These are phyloP conservation scores for Phytophthora sp. DNA, from an alignment of 352 stramenopile species.

Conservation along the genomic window DNA sequence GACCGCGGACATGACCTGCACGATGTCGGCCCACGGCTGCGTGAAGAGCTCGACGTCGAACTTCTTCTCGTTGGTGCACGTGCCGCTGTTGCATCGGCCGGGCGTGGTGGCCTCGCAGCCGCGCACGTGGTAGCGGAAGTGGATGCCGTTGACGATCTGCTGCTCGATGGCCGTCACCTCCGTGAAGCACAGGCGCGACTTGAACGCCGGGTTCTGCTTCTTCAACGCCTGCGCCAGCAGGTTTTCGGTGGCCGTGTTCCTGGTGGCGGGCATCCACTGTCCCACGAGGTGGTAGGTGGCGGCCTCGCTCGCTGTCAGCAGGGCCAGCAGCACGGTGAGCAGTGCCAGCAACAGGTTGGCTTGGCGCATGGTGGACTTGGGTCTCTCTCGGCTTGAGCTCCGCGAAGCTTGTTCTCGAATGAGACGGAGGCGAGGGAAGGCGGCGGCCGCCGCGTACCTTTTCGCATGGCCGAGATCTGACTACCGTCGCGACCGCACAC, in stretches of 20 bases:
- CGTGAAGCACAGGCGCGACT: constrained; percentile 46
- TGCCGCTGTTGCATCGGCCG: constrained; percentile 27
- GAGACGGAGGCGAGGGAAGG: constrained; percentile 4
- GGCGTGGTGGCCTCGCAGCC: constrained; percentile 39
- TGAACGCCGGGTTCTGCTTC: constrained; percentile 18
- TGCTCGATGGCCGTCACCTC: constrained; percentile 51
- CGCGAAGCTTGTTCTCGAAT: constrained; percentile 29
- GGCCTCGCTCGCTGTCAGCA: constrained; percentile 8
- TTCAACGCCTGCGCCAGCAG: constrained; percentile 44
- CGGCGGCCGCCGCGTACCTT: not conserved
- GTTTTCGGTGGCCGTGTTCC: constrained; percentile 35
- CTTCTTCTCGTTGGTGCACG: constrained; percentile 24
- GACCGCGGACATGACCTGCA: constrained; percentile 43
- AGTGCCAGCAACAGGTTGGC: constrained; percentile 13
- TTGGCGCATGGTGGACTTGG: constrained; percentile 4
- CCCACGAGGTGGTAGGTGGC: constrained; percentile 41
- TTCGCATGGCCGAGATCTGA: constrained; percentile 1
- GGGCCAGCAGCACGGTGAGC: constrained; percentile 10
- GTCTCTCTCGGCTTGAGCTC: constrained; percentile 5
- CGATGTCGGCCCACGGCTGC: constrained; percentile 54
- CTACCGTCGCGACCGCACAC: constrained; percentile 12
- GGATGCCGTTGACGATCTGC: constrained; percentile 71
- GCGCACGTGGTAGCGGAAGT: constrained; percentile 60
- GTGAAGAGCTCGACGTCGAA: constrained; percentile 56
- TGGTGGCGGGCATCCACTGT: constrained; percentile 45